Evolutionary conservation across 2,329 filamentous ascomycete species (phyloP).

Genomic region (Fusarium poae): DNA sequence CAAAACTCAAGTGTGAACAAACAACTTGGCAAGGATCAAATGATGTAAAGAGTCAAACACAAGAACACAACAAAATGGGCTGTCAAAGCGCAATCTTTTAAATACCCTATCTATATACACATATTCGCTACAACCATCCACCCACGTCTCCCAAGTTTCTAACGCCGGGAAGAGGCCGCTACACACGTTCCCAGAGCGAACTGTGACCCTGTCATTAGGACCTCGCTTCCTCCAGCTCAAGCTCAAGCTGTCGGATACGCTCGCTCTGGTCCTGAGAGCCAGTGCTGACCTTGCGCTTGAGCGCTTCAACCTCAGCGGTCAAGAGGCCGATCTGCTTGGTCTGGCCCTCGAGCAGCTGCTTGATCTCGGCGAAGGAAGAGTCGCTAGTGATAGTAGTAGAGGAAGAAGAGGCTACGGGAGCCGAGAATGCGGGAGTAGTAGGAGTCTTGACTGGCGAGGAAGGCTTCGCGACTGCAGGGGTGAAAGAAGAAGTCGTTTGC

Average conservation of each 20-base stretch:
- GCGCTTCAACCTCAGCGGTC: slow-evolving; percentile 78
- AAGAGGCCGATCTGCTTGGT: slow-evolving; percentile 79
- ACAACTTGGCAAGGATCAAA: background rate
- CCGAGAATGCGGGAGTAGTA: slow-evolving; percentile 49
- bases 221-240: slow-evolving; percentile 74
- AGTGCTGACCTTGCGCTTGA: slow-evolving; percentile 79
- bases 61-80: slow-evolving; percentile 2
- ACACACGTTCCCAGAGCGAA: slow-evolving; percentile 11
- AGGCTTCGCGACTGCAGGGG: slow-evolving; percentile 49
- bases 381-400: slow-evolving; percentile 63
- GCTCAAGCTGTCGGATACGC: slow-evolving; percentile 74
- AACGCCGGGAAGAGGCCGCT: slow-evolving; percentile 16
- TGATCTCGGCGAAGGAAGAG: slow-evolving; percentile 80
- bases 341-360: slow-evolving; percentile 80
- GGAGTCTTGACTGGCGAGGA: slow-evolving; percentile 52
- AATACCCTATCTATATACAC: slow-evolving; percentile 48
- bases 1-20: background rate
- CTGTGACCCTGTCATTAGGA: slow-evolving; percentile 58
- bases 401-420: slow-evolving; percentile 47
- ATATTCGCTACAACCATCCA: slow-evolving; percentile 43
- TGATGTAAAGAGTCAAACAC: background rate
- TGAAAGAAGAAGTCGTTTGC: slow-evolving; percentile 40
- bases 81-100: slow-evolving; percentile 46
- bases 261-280: slow-evolving; percentile 73
- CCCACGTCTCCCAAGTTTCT: slow-evolving; percentile 26